Evolutionary conservation across 2,329 filamentous ascomycete genomes (phyloP).

Genomic region (Paecilomyces fulvus): DNA sequence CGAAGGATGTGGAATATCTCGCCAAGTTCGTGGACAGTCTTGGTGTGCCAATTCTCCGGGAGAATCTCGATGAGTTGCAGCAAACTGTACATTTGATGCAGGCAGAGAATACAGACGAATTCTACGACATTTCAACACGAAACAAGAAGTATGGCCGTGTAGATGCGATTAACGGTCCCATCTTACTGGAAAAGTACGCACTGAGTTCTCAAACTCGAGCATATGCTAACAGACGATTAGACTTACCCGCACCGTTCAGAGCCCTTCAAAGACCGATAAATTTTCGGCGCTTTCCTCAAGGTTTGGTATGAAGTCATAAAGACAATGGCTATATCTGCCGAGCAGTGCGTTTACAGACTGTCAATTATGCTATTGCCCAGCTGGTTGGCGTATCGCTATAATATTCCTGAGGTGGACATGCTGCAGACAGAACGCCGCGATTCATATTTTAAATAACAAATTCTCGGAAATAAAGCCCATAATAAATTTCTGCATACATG

Average conservation of each 20-base stretch:
- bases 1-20: conserved; percentile 75
- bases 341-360: background rate
- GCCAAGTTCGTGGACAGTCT: conserved; percentile 79
- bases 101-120: conserved; percentile 85
- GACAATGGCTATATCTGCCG: conserved; percentile 1
- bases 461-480: background rate
- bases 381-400: background rate
- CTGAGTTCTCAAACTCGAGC: background rate
- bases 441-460: background rate
- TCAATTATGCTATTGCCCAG: background rate
- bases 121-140: conserved; percentile 80
- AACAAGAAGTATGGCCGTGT: conserved; percentile 94
- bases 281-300: conserved; percentile 66
- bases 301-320: conserved; percentile 53
- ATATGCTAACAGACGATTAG: conserved; percentile 32
- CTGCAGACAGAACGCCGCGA: background rate
- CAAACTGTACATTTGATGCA: conserved; percentile 88
- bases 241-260: conserved; percentile 56
- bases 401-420: background rate
- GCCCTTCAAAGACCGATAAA: conserved; percentile 52
- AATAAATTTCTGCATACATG: background rate
- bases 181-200: conserved; percentile 79
- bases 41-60: conserved; percentile 76
- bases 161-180: conserved; percentile 79
- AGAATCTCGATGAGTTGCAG: conserved; percentile 85